A percentile compares a stretch with the other conserved stretches of the same genome.
phyloP scores from a whole-genome alignment of 2,329 filamentous ascomycete genomes.

The Aspergillus novoparasiticus region DNA sequence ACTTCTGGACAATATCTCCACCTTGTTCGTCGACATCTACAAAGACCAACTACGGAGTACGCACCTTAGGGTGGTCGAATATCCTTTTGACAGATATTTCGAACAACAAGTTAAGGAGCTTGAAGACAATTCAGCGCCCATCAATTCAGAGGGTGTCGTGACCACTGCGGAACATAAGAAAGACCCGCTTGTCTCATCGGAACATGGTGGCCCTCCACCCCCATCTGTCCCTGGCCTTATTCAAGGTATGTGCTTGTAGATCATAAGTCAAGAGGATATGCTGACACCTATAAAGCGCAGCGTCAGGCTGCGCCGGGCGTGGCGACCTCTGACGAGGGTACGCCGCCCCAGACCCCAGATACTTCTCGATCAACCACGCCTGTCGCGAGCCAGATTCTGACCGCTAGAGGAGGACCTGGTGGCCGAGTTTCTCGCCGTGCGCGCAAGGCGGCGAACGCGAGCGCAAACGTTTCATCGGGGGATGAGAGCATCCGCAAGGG shows the following conservation, averaged over 20 bases:
- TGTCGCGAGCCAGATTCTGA: conserved; percentile 64
- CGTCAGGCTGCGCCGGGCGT: conserved; percentile 44
- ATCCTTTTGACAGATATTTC: conserved; percentile 90
- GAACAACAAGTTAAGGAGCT: conserved; percentile 88
- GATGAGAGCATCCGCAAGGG: conserved; percentile 73
- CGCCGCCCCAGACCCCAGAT: conserved; percentile 70
- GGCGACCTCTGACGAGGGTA: conserved; percentile 65
- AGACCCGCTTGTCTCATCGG: conserved; percentile 52
- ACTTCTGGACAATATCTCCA: conserved; percentile 90
- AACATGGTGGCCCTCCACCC: conserved; percentile 53
- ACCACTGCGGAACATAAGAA: conserved; percentile 46
- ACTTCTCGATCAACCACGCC: conserved; percentile 81
- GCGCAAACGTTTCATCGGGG: conserved; percentile 67
- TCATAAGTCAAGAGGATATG: neutral
- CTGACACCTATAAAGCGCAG: conserved; percentile 43
- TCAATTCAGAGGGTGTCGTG: conserved; percentile 50
- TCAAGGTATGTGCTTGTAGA: conserved; percentile 41
- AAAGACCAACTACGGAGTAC: conserved; percentile 81
- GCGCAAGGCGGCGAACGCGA: conserved; percentile 64
- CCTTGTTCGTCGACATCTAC: conserved; percentile 88
- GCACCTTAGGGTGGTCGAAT: conserved; percentile 76
- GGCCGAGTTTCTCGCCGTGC: conserved; percentile 79
- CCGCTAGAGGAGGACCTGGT: conserved; percentile 73
- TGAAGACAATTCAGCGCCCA: conserved; percentile 40
- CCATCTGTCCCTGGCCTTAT: conserved; percentile 56